These are phyloP conservation scores for Penicillium dipodomyicola DNA, from an alignment of 495 filamentous ascomycete genomes.

Conservation along the genomic window DNA sequence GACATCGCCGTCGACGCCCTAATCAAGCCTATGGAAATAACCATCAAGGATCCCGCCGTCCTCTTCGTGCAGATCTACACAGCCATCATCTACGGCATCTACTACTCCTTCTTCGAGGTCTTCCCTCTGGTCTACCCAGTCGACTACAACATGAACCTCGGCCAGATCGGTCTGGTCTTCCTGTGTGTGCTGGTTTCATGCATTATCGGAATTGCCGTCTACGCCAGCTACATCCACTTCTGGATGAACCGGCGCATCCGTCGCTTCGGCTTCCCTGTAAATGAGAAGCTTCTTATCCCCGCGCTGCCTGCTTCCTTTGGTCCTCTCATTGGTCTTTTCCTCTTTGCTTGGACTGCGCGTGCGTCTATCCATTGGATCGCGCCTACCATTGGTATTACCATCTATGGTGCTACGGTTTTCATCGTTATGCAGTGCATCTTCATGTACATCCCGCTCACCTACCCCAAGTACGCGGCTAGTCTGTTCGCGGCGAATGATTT, in stretches of 20 bases:
- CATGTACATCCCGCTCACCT: conserved; percentile 59
- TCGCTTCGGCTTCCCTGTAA: conserved; percentile 43
- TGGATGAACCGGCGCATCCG: conserved; percentile 51
- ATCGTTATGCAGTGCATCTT: conserved; percentile 63
- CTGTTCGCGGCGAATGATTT: conserved; percentile 64
- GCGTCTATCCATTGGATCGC: conserved; percentile 61
- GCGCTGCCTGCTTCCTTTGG: conserved; percentile 54
- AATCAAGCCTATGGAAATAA: conserved; percentile 61
- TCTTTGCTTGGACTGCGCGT: conserved; percentile 61
- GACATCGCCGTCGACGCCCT: conserved; percentile 56
- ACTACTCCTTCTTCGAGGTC: conserved; percentile 70
- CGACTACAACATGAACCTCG: conserved; percentile 61
- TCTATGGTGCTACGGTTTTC: conserved; percentile 51
- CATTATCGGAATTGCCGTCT: conserved; percentile 51
- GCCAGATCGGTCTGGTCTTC: conserved; percentile 64
- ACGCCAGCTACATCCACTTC: conserved; percentile 53
- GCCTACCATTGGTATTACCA: conserved; percentile 55
- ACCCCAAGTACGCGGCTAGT: conserved; percentile 60
- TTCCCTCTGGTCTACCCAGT: conserved; percentile 70
- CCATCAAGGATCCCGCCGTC: conserved; percentile 60
- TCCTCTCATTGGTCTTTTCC: conserved; percentile 57
- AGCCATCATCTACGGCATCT: conserved; percentile 64
- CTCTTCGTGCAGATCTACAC: conserved; percentile 63
- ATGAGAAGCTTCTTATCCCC: conserved; percentile 55
- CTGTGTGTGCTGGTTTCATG: conserved; percentile 58